Percentiles rank a stretch among this genome's conserved stretches.
phyloP scores from a whole-genome alignment of 495 filamentous ascomycete species.

The Penicillium steckii region DNA sequence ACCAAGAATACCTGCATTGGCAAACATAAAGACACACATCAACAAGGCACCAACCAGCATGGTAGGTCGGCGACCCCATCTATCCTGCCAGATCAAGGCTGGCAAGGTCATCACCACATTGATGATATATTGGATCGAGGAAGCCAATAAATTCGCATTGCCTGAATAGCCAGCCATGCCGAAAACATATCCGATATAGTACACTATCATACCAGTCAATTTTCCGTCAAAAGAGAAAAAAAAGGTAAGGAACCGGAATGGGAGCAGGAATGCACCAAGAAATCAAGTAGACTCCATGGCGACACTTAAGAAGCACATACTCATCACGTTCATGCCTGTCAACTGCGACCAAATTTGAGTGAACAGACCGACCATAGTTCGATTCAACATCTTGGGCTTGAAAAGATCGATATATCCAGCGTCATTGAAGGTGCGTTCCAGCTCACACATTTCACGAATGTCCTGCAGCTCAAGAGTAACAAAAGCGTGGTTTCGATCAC shows the following conservation, averaged over 20 bases:
- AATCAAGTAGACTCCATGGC: too few species aligned
- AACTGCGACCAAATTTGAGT: conserved; percentile 75
- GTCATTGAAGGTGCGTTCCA: conserved; percentile 54
- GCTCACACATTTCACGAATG: conserved; percentile 60
- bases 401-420: conserved; percentile 64
- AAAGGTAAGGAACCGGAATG: too few species aligned
- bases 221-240: too few species aligned
- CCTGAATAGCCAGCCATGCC: conserved; percentile 58
- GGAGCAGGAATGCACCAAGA: too few species aligned
- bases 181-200: conserved; percentile 57
- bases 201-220: conserved; percentile 16
- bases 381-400: conserved; percentile 62
- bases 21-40: conserved; percentile 60
- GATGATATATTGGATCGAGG: conserved; percentile 63
- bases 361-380: conserved; percentile 64
- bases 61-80: conserved; percentile 54
- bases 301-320: conserved; percentile 7
- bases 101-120: conserved; percentile 47
- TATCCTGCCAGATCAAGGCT: conserved; percentile 49
- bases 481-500: conserved; percentile 58
- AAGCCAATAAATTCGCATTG: conserved; percentile 49
- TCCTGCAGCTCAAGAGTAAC: conserved; percentile 60
- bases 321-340: conserved; percentile 78
- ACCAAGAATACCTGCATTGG: conserved; percentile 61
- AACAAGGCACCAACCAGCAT: conserved; percentile 58